Evolutionary conservation across 2,329 filamentous ascomycete genomes (phyloP).

Genomic region (Neonectria magnoliae): DNA sequence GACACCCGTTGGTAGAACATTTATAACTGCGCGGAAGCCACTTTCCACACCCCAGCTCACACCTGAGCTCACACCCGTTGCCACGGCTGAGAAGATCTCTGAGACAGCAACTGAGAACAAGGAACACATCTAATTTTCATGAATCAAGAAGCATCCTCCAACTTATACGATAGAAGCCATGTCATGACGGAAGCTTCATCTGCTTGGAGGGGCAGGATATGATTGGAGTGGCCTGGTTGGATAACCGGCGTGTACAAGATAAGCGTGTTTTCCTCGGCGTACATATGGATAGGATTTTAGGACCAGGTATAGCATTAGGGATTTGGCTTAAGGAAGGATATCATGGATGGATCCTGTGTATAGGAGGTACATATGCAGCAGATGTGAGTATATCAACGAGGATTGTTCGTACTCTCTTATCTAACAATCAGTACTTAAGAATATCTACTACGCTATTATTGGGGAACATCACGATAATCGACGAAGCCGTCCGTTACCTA

Average conservation of each 20-base stretch:
- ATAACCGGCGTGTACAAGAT: not conserved
- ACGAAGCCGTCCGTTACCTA: not conserved
- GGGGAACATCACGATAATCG: not conserved
- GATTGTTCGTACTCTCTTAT: not conserved
- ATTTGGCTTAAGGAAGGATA: not conserved
- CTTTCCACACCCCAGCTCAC: not conserved
- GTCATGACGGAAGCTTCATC: not conserved
- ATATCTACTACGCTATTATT: too few species aligned
- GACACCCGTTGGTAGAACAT: constrained; percentile 37
- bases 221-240: not conserved
- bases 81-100: not conserved
- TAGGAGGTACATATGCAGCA: not conserved
- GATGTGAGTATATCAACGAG: not conserved
- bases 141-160: not conserved
- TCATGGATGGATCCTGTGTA: not conserved
- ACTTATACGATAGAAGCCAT: not conserved
- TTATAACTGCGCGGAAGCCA: constrained; percentile 47
- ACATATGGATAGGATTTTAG: not conserved
- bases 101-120: not conserved
- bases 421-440: not conserved
- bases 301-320: not conserved
- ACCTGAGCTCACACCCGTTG: not conserved
- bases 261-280: not conserved
- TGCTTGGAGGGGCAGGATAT: not conserved
- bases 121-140: not conserved